phyloP scores from a whole-genome alignment of 2,329 filamentous ascomycete genomes.

The Diaporthe sp. region DNA sequence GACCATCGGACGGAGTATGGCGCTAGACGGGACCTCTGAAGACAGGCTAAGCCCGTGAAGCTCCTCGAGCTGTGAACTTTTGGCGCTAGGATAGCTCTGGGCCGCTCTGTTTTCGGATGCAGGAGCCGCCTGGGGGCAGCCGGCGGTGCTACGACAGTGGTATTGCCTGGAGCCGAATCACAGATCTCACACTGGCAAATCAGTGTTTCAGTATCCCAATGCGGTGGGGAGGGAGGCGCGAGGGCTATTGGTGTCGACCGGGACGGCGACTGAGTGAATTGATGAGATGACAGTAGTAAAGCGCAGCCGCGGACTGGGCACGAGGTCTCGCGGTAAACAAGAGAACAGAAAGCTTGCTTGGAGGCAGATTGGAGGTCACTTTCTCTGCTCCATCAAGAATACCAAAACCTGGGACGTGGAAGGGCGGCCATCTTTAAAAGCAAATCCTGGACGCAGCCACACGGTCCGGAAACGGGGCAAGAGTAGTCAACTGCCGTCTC shows the following conservation, averaged over 20 bases:
- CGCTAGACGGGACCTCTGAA: conserved; percentile 11
- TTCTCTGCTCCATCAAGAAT: neutral
- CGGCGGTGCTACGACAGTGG: neutral
- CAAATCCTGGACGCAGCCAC: neutral
- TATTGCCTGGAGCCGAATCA: neutral
- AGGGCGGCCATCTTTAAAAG: conserved; percentile 18
- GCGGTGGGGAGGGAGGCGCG: neutral
- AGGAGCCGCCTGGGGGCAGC: neutral
- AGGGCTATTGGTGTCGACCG: neutral
- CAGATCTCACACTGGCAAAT: neutral
- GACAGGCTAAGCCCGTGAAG: conserved; percentile 10
- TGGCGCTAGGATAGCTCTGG: conserved; percentile 13
- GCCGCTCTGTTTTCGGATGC: neutral
- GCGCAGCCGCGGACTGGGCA: neutral
- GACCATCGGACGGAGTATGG: conserved; percentile 28
- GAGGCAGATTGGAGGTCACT: neutral
- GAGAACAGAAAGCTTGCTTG: neutral
- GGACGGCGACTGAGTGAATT: neutral
- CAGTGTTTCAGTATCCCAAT: neutral
- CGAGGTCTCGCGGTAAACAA: neutral
- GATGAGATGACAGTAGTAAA: neutral
- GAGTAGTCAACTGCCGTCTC: neutral
- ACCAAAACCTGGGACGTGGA: neutral
- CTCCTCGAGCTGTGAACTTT: conserved; percentile 9
- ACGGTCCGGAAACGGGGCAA: neutral